Conservation (phyloP, 208 protist genomes). For the Leishmania martiniquensis region DNA sequence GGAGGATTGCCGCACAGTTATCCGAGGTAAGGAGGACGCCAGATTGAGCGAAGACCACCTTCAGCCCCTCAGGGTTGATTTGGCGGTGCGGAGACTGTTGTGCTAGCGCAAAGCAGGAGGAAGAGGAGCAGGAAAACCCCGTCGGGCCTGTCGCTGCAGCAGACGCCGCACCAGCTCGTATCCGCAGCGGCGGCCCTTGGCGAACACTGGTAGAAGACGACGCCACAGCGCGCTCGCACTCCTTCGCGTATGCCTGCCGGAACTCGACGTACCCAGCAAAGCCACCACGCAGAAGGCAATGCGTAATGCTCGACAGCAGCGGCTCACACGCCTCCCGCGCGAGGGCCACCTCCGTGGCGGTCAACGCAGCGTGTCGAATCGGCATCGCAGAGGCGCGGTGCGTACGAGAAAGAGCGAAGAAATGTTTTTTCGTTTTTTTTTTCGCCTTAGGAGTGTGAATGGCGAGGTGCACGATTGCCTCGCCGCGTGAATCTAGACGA, state of each 20-base stretch:
- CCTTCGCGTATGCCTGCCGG: conserved; percentile 29
- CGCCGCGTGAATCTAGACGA: not conserved
- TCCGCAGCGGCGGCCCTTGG: conserved; percentile 2
- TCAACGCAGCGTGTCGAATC: conserved; percentile 14
- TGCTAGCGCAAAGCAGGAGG: not conserved
- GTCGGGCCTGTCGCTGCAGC: not conserved
- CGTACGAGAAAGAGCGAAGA: not conserved
- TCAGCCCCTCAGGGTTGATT: conserved; percentile 76
- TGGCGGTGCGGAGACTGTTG: conserved; percentile 22
- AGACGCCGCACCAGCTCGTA: not conserved
- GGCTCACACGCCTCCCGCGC: conserved; percentile 61
- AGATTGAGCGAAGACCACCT: conserved; percentile 49
- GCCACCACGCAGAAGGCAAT: conserved; percentile 74
- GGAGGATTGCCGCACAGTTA: conserved; percentile 50
- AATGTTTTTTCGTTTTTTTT: not conserved
- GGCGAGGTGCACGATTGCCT: not conserved
- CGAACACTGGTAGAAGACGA: not conserved
- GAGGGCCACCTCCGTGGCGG: conserved; percentile 49
- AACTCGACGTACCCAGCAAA: conserved; percentile 61
- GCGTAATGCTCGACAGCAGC: conserved; percentile 44
- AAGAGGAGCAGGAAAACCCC: not conserved
- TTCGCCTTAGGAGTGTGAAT: not conserved
- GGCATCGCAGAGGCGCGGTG: conserved; percentile 19
- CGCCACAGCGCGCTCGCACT: conserved; percentile 35
- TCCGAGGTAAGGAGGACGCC: conserved; percentile 66